Percentiles rank a stretch among this genome's conserved stretches.
These are phyloP conservation scores for Pseudocercospora crystallina DNA, from an alignment of 2,329 filamentous ascomycete genomes.

Conservation along the genomic window DNA sequence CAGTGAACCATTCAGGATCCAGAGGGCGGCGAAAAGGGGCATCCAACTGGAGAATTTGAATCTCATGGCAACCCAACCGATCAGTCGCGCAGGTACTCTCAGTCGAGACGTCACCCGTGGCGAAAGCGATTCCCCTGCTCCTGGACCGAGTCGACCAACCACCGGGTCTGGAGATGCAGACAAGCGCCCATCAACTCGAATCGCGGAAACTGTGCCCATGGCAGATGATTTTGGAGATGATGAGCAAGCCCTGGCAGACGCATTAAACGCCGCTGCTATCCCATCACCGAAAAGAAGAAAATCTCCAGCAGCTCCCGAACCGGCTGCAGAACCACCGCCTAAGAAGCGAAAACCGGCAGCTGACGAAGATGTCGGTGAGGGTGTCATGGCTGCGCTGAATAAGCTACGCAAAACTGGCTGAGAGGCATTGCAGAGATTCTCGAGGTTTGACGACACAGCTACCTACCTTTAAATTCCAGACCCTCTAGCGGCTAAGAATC, in stretches of 20 bases:
- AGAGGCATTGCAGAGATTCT: too few species aligned
- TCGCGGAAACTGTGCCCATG: conserved; percentile 26
- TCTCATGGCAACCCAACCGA: conserved; percentile 25
- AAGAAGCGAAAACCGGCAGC: conserved; percentile 39
- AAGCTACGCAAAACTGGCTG: conserved; percentile 47
- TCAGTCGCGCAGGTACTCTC: conserved; percentile 26
- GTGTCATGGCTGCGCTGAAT: conserved; percentile 58
- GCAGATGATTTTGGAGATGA: conserved; percentile 38
- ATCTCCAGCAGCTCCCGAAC: background rate
- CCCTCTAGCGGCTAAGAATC: too few species aligned
- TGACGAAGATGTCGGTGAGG: conserved; percentile 54
- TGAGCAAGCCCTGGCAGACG: conserved; percentile 46
- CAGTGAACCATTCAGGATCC: conserved; percentile 78
- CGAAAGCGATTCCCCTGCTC: conserved; percentile 13
- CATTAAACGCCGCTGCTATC: conserved; percentile 24
- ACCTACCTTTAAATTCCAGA: too few species aligned
- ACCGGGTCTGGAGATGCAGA: conserved; percentile 39
- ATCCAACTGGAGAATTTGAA: conserved; percentile 37
- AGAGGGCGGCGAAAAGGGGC: conserved; percentile 64
- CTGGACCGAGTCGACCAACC: conserved; percentile 16
- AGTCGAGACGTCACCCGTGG: conserved; percentile 29
- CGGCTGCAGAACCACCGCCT: conserved; percentile 8
- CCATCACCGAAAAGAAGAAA: conserved; percentile 1
- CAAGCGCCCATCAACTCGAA: conserved; percentile 35
- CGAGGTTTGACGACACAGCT: too few species aligned